Evolutionary conservation across 1,139 yeast species (phyloP).

Genomic region (Geotrichum reessii): DNA sequence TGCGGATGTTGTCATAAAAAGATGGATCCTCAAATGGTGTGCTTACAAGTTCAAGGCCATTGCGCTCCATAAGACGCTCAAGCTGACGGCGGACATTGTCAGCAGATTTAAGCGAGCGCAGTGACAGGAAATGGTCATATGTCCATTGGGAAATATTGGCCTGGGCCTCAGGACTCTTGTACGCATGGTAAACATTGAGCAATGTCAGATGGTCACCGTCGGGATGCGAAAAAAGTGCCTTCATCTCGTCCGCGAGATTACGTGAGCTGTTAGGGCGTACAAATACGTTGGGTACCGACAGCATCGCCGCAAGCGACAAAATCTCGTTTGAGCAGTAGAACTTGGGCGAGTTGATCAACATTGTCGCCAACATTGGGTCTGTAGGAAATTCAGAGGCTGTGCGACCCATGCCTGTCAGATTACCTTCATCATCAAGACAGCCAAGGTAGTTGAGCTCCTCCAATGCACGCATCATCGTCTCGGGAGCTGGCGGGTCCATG

Average conservation of each 20-base stretch:
- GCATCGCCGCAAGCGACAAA: slow-evolving; percentile 79
- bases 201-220: slow-evolving; percentile 94
- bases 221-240: slow-evolving; percentile 81
- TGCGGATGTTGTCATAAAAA: slow-evolving; percentile 66
- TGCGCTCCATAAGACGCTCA: slow-evolving; percentile 72
- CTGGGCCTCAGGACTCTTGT: slow-evolving; percentile 58
- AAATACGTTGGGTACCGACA: slow-evolving; percentile 91
- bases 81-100: slow-evolving; percentile 81
- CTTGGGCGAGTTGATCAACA: slow-evolving; percentile 82
- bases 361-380: slow-evolving; percentile 92
- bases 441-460: slow-evolving; percentile 89
- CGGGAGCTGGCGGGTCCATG: slow-evolving; percentile 99
- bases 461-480: slow-evolving; percentile 97
- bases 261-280: slow-evolving; percentile 86
- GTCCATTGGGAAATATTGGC: slow-evolving; percentile 62
- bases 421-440: slow-evolving; percentile 90
- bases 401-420: slow-evolving; percentile 81
- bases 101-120: slow-evolving; percentile 77
- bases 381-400: slow-evolving; percentile 89
- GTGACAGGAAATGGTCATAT: slow-evolving; percentile 78
- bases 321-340: slow-evolving; percentile 85
- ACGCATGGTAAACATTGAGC: slow-evolving; percentile 82
- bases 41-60: slow-evolving; percentile 66
- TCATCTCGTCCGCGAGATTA: slow-evolving; percentile 88
- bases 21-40: slow-evolving; percentile 63